Evolutionary conservation across 176 grass and related monocot genomes (phyloP).

Genomic region (Carex cristatella): DNA sequence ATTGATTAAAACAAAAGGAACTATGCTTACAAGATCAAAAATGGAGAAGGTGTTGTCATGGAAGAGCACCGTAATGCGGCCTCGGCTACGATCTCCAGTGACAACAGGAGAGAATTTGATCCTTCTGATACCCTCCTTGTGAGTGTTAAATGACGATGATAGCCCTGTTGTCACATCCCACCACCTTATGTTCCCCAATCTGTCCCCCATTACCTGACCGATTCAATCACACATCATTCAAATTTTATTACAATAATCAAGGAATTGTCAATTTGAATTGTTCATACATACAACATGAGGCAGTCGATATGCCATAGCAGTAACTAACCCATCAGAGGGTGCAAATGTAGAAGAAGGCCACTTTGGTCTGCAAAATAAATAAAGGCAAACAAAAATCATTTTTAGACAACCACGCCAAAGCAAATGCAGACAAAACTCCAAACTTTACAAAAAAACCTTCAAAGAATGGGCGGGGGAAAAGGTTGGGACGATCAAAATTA

Average conservation of each 20-base stretch:
- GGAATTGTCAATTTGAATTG: slow-evolving; percentile 21
- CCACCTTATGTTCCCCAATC: slow-evolving; percentile 95
- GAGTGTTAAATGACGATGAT: slow-evolving; percentile 98
- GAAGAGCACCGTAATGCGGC: slow-evolving; percentile 91
- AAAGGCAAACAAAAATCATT: neutral
- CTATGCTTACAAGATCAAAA: slow-evolving; percentile 82
- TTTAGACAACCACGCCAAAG: neutral
- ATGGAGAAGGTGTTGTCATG: slow-evolving; percentile 98
- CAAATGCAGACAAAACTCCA: no score
- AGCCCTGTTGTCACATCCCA: slow-evolving; percentile 96
- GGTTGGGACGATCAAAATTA: no score
- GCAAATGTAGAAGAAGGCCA: slow-evolving; percentile 98
- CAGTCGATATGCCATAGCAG: slow-evolving; percentile 97
- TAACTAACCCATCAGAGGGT: slow-evolving; percentile 91
- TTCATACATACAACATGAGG: slow-evolving; percentile 87
- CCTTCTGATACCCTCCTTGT: slow-evolving; percentile 92
- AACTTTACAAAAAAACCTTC: no score
- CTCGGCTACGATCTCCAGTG: slow-evolving; percentile 76
- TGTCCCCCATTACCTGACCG: slow-evolving; percentile 92
- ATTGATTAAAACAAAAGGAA: neutral
- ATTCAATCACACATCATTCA: slow-evolving; percentile 31
- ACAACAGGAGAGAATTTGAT: slow-evolving; percentile 98
- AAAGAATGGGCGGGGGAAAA: no score
- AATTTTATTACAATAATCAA: slow-evolving; percentile 28
- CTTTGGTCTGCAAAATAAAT: slow-evolving; percentile 78